Evolutionary conservation across 2,329 filamentous ascomycete species (phyloP), one percentile per base, ranked within the genome.

Genomic region (Fusarium torulosum): DNA sequence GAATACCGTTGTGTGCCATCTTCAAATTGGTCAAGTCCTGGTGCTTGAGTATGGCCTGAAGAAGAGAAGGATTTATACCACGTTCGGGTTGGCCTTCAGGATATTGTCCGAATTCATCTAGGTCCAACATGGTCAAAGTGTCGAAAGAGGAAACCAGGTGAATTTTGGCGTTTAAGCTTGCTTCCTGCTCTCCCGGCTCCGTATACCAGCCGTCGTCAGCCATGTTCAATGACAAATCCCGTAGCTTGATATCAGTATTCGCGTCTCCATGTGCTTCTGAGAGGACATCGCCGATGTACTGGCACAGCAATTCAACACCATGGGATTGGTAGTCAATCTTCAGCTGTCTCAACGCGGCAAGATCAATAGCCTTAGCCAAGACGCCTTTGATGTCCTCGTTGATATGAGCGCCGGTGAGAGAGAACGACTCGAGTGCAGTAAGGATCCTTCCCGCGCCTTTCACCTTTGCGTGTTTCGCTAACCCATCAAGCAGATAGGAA

Each of bases 1-100:
- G 13, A 3, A 35, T 27, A 11, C 52, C 55, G 0, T 10, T 7
- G 6, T 59, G 53, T 5, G 27, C 45, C 6, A 73, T 53, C 4
- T 21, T 54, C 15, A 73, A 17, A 3, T 10, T 56, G 23, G 5
- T 59, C 3, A 73, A 7, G 13, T 66, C 59, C 17, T 41, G 33
- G 11, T 73, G 69, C 19, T 53, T 59, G n/a, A 71, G n/a, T 5
- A 72, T 64, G 5, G 58, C 62, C n/a, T 50, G 52, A 8, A 71
- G 17, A 15, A 72, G 20, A 1, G 23, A 29, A 8, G 45, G 29
- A 5, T 53, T 15, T 6, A 73, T 11, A 2, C 23, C 69, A 9
- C 55, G 62, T 6, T 66, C 60, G 1, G 15, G 15, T 9, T 41
- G 25, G 2, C 25, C 25, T 0, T 17, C 13, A 6, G 31, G 31